Base-by-base conservation (phyloP, 495 filamentous ascomycete genomes). In the Filosporella fistucella region DNA sequence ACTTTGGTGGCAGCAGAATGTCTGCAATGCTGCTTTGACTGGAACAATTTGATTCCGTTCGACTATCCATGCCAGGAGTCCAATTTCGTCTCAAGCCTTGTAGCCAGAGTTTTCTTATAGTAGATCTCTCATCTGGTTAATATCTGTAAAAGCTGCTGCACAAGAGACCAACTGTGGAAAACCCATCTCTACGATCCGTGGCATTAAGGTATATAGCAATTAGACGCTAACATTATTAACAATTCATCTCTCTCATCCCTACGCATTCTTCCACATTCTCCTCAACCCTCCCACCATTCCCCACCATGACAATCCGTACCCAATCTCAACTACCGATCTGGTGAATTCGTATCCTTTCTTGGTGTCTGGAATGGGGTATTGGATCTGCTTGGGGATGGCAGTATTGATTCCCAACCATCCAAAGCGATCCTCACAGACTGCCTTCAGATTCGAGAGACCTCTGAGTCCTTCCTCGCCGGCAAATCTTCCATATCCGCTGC, bases 401-500 rank as follows among this genome's bases (percentile, higher is more conserved):
- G 93, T 98, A 25, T 76, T 68, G 5, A 89, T 55, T 0, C 77
- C 77, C 3, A 77, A 36, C 65, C 70, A 72, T 4, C 70, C 64
- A 62, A 73, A 83, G 23, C 82, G 68, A 71, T 98, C 93, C 49
- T 79, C 74, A 59, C 88, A 94, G 21, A 97, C 71, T 18, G 86
- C 75, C 70, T 97, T 98, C 21, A 81, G 51, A 68, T 96, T 96
- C 58, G 89, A 93, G 38, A 97, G 56, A 0, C 78, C 80, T 24
- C 89, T 76, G 46, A 98, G 65, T 2, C 94, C 93, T 61, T 98
- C 93, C 38, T 85, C 86, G 28, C 88, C 93, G 0, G 86, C 93
- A 70, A 98, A 97, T 13, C 93, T 70, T 5, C 94, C 93, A 63
- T 97, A 96, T 2, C 93, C 93, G 32, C 84, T 90, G 0, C 89